Percentiles rank a stretch among this genome's conserved stretches.
phyloP scores from a whole-genome alignment of 1,139 yeast genomes.

The Sugiyamaella neomexicana region DNA sequence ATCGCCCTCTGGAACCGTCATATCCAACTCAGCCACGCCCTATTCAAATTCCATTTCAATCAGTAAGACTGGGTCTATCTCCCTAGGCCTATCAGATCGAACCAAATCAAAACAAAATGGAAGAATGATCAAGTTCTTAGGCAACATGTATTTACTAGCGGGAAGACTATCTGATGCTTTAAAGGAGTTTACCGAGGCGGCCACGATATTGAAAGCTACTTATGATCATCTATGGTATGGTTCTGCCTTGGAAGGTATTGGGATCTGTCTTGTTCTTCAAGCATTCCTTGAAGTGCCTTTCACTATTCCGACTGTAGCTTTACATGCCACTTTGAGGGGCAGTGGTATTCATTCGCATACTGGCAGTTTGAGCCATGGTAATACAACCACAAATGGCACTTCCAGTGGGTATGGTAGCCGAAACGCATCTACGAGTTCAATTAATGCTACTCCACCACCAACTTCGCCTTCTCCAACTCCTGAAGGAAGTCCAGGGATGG shows the following conservation, averaged over 20 bases:
- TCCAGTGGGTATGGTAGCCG: constrained; percentile 12
- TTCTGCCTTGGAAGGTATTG: constrained; percentile 78
- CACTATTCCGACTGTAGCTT: constrained; percentile 56
- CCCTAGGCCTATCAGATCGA: constrained; percentile 48
- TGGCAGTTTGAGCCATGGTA: constrained; percentile 1
- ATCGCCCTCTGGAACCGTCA: constrained; percentile 5
- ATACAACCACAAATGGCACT: neutral
- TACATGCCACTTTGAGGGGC: constrained; percentile 32
- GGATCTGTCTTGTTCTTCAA: constrained; percentile 62
- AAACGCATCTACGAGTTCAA: constrained; percentile 8
- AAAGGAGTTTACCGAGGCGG: constrained; percentile 69
- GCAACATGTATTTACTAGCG: constrained; percentile 72
- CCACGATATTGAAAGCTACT: constrained; percentile 55
- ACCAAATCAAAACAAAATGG: constrained; percentile 62
- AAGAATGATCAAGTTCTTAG: constrained; percentile 72
- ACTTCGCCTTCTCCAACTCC: constrained; percentile 13
- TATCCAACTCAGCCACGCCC: neutral
- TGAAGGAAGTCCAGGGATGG: neutral
- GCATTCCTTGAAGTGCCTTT: constrained; percentile 59
- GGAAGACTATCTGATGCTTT: constrained; percentile 77
- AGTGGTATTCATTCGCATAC: constrained; percentile 5
- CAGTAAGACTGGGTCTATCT: constrained; percentile 39
- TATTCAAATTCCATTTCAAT: constrained; percentile 18
- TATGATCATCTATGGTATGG: constrained; percentile 88
- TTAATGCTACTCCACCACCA: constrained; percentile 11